Evolutionary conservation across 257 asterid species (phyloP).

Genomic region (Plantago ovata): DNA sequence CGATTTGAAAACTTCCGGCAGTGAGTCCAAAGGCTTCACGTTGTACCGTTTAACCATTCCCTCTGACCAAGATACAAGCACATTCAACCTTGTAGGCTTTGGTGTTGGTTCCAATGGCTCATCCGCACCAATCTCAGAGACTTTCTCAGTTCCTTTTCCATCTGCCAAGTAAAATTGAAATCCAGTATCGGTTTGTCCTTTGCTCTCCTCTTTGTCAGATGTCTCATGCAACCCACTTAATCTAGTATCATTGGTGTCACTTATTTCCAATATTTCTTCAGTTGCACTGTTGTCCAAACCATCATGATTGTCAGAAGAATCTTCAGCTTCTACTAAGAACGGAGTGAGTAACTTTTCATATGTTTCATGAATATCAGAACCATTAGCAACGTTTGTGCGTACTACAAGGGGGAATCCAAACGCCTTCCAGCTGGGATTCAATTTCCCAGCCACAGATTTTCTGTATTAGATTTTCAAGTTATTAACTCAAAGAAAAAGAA

Average conservation of each 20-base stretch:
- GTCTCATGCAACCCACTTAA: conserved; percentile 30
- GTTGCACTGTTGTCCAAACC: conserved; percentile 25
- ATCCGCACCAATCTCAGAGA: conserved; percentile 47
- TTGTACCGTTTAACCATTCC: conserved; percentile 44
- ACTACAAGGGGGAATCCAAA: conserved; percentile 77
- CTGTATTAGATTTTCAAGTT: conserved; percentile 38
- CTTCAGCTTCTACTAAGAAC: conserved; percentile 43
- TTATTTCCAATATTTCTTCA: conserved; percentile 33
- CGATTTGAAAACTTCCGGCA: conserved; percentile 80
- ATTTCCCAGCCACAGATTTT: conserved; percentile 41
- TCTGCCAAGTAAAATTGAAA: conserved; percentile 64
- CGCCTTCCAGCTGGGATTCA: conserved; percentile 47
- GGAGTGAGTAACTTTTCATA: conserved; percentile 56
- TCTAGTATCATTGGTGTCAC: conserved; percentile 30
- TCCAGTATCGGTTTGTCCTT: conserved; percentile 31
- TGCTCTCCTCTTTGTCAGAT: conserved; percentile 38
- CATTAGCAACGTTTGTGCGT: conserved; percentile 43
- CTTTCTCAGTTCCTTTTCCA: conserved; percentile 51
- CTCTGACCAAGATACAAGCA: conserved; percentile 76
- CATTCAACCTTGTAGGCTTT: conserved; percentile 42
- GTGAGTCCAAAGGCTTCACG: conserved; percentile 42
- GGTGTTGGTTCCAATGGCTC: conserved; percentile 45
- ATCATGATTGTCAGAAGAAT: conserved; percentile 26
- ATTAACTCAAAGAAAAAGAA: conserved; percentile 19
- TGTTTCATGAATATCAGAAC: conserved; percentile 50